phyloP scores from a whole-genome alignment of 345 rosid genomes.

The Kandelia obovata region DNA sequence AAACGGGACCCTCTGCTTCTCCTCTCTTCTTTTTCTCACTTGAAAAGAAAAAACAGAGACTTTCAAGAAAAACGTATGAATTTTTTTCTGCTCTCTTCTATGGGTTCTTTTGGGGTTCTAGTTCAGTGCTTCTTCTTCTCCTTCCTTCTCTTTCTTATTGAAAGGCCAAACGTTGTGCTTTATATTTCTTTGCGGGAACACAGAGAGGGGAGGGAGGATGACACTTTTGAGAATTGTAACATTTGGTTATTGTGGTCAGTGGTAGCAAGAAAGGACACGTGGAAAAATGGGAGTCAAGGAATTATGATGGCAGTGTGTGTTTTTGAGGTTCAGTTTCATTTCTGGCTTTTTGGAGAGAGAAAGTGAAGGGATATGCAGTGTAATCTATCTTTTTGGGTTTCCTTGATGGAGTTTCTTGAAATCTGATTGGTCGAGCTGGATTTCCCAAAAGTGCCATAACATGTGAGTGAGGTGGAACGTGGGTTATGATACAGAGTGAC shows the following conservation, averaged over 20 bases:
- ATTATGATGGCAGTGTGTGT: conserved; percentile 10
- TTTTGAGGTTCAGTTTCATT: conserved; percentile 57
- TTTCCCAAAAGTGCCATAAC: conserved; percentile 24
- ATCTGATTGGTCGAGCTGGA: conserved; percentile 58
- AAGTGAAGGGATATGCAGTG: background rate
- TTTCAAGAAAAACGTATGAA: background rate
- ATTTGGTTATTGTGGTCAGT: conserved; percentile 44
- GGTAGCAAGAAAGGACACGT: conserved; percentile 68
- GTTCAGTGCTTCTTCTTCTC: conserved; percentile 3
- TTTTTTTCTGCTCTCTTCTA: background rate
- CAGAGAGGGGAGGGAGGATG: conserved; percentile 8
- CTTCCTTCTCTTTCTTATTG: background rate
- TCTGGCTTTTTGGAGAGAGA: conserved; percentile 10
- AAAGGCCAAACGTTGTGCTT: background rate
- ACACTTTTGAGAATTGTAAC: conserved; percentile 18
- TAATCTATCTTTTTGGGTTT: conserved; percentile 34
- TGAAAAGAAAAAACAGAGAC: conserved; percentile 14
- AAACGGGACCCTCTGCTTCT: conserved; percentile 27
- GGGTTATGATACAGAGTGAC: conserved; percentile 24
- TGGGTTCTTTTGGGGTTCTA: background rate
- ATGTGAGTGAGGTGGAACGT: conserved; percentile 4
- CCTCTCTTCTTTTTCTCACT: conserved; percentile 18
- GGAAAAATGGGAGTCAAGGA: conserved; percentile 42
- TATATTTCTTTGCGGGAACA: conserved; percentile 1
- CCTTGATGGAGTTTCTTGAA: conserved; percentile 39